These are phyloP conservation scores for Plasmopara muralis DNA, from an alignment of 352 stramenopile genomes.

Conservation along the genomic window DNA sequence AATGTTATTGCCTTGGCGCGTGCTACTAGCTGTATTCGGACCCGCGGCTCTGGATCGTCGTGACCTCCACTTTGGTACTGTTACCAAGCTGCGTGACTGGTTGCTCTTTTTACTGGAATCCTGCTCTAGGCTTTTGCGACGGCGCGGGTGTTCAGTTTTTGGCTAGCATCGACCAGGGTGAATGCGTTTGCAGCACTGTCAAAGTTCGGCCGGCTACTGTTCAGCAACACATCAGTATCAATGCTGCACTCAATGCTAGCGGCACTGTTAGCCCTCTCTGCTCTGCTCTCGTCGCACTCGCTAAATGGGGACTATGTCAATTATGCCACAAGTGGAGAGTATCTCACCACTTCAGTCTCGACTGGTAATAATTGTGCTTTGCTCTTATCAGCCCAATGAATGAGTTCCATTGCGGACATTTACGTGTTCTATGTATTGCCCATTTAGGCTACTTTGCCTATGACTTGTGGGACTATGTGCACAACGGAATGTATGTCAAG, in stretches of 20 bases:
- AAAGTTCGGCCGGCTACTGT: slow-evolving; percentile 42
- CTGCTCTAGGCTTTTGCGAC: slow-evolving; percentile 35
- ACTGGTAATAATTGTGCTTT: slow-evolving; percentile 29
- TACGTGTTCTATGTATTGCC: slow-evolving; percentile 5
- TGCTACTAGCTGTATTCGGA: slow-evolving; percentile 43
- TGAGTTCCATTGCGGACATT: slow-evolving; percentile 1
- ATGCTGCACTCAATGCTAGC: slow-evolving; percentile 60
- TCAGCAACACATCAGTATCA: slow-evolving; percentile 68
- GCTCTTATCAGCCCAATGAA: background rate
- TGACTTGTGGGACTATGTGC: slow-evolving; percentile 71
- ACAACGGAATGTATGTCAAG: slow-evolving; percentile 69
- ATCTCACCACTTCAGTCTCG: slow-evolving; percentile 57
- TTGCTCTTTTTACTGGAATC: background rate
- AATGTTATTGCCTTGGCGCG: slow-evolving; percentile 3
- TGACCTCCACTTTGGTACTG: slow-evolving; percentile 50
- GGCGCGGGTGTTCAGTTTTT: slow-evolving; percentile 34
- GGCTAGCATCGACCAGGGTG: slow-evolving; percentile 30
- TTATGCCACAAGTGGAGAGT: slow-evolving; percentile 25
- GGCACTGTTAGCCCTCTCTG: slow-evolving; percentile 44
- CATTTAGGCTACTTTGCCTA: slow-evolving; percentile 68
- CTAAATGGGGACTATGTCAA: slow-evolving; percentile 40
- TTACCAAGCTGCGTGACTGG: slow-evolving; percentile 1
- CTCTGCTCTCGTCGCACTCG: slow-evolving; percentile 48
- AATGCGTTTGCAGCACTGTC: slow-evolving; percentile 46
- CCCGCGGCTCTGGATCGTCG: slow-evolving; percentile 54